A percentile compares a stretch with the other conserved stretches of the same genome.
Conservation (phyloP, 345 rosid genomes). For the Erysimum cheiranthoides region DNA sequence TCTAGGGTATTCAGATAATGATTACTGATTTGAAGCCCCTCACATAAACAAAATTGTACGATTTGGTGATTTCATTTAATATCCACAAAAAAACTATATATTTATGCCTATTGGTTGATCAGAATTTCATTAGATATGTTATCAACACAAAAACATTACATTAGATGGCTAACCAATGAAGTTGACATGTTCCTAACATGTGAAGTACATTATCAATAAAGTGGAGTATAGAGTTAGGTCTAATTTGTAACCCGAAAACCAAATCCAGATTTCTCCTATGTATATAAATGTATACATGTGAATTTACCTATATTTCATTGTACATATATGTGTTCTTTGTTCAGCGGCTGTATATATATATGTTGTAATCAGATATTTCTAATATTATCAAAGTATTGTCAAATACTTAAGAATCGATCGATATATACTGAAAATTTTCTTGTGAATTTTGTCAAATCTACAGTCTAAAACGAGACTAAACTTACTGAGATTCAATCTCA, state of each 20-base stretch:
- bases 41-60: conserved; percentile 5
- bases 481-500: conserved; percentile 4
- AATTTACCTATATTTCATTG: neutral
- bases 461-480: neutral
- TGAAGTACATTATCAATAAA: conserved; percentile 6
- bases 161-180: conserved; percentile 29
- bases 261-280: neutral
- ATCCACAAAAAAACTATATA: neutral
- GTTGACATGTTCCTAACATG: conserved; percentile 43
- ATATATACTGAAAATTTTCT: neutral
- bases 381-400: too few relatives aligned
- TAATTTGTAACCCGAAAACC: neutral
- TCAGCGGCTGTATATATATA: too few relatives aligned
- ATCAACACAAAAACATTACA: conserved; percentile 14
- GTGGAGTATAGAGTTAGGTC: neutral
- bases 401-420: too few relatives aligned
- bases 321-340: neutral
- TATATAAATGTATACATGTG: neutral
- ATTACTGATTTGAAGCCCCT: conserved; percentile 47
- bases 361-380: neutral
- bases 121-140: conserved; percentile 11
- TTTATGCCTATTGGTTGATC: conserved; percentile 24
- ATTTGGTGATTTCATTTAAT: conserved; percentile 22
- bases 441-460: neutral
- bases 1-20: conserved; percentile 37